Percentiles rank a stretch among this genome's conserved stretches.
These are phyloP conservation scores for Ganoderma lingzhi DNA, from an alignment of 1,284 basidiomycete genomes.

Conservation along the genomic window DNA sequence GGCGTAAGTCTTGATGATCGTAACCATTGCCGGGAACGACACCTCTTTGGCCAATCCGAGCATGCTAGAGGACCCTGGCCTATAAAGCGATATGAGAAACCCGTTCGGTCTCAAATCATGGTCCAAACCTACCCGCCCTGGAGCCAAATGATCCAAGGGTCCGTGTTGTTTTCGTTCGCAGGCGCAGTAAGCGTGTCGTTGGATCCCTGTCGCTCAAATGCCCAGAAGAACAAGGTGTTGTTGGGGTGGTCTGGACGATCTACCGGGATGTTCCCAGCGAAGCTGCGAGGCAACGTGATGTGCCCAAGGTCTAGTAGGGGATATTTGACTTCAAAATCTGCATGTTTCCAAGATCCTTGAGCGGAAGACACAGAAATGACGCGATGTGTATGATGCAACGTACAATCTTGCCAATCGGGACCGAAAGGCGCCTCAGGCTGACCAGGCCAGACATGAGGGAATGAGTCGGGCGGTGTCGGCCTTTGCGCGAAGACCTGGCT, in stretches of 20 bases:
- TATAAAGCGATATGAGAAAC: not conserved
- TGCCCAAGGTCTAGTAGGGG: slow-evolving; percentile 71
- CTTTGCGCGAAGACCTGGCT: not conserved
- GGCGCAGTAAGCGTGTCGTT: slow-evolving; percentile 61
- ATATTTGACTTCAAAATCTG: slow-evolving; percentile 42
- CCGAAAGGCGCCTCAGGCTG: slow-evolving; percentile 38
- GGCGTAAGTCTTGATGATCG: slow-evolving; percentile 45
- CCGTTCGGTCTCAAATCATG: not conserved
- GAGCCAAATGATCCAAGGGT: slow-evolving; percentile 80
- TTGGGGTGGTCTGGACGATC: slow-evolving; percentile 60
- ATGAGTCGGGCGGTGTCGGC: slow-evolving; percentile 22
- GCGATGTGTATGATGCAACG: slow-evolving; percentile 3
- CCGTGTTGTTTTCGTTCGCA: slow-evolving; percentile 46
- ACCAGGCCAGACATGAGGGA: slow-evolving; percentile 37
- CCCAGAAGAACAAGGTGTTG: slow-evolving; percentile 78
- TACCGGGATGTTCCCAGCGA: slow-evolving; percentile 75
- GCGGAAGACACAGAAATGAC: not conserved
- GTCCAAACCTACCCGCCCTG: slow-evolving; percentile 60
- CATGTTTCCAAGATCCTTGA: not conserved
- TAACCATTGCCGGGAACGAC: slow-evolving; percentile 41
- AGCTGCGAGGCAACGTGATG: slow-evolving; percentile 60
- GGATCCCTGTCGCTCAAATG: slow-evolving; percentile 58
- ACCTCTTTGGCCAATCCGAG: not conserved
- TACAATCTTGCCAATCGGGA: slow-evolving; percentile 43
- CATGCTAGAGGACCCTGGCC: not conserved